phyloP scores from a whole-genome alignment of 495 filamentous ascomycete genomes.

The Talaromyces liani region DNA sequence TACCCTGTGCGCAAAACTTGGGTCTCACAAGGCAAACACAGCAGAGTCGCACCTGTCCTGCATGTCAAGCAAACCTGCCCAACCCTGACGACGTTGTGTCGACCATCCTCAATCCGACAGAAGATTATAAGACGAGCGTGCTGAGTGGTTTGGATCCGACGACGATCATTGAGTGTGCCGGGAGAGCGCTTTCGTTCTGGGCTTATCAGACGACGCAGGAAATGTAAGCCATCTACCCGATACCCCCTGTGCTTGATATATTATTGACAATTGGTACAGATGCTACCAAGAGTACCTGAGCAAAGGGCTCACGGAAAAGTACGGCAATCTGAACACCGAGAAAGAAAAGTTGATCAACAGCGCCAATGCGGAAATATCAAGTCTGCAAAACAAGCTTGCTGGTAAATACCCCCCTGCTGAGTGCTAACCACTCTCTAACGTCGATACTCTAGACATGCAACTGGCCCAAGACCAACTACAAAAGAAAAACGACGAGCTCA shows the following conservation, averaged over 20 bases:
- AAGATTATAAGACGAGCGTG: constrained; percentile 91
- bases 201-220: constrained; percentile 87
- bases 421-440: constrained; percentile 1
- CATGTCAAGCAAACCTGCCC: constrained; percentile 62
- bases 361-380: constrained; percentile 70
- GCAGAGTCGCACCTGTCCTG: constrained; percentile 62
- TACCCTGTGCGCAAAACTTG: constrained; percentile 60
- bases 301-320: constrained; percentile 70
- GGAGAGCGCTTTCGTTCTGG: constrained; percentile 79
- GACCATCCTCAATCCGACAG: constrained; percentile 71
- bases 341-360: constrained; percentile 76
- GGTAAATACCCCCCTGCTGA: constrained; percentile 21
- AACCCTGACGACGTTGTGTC: constrained; percentile 74
- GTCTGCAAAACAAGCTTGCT: constrained; percentile 54
- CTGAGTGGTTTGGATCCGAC: constrained; percentile 78
- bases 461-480: constrained; percentile 57
- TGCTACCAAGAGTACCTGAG: constrained; percentile 75
- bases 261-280: constrained; percentile 33
- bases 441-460: constrained; percentile 49
- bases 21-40: constrained; percentile 55
- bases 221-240: constrained; percentile 46
- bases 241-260: not conserved
- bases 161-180: constrained; percentile 85
- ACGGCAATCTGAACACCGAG: constrained; percentile 56
- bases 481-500: constrained; percentile 70